These are phyloP conservation scores for Colletotrichum sp. DNA, from an alignment of 2,329 filamentous ascomycete genomes.

Conservation along the genomic window DNA sequence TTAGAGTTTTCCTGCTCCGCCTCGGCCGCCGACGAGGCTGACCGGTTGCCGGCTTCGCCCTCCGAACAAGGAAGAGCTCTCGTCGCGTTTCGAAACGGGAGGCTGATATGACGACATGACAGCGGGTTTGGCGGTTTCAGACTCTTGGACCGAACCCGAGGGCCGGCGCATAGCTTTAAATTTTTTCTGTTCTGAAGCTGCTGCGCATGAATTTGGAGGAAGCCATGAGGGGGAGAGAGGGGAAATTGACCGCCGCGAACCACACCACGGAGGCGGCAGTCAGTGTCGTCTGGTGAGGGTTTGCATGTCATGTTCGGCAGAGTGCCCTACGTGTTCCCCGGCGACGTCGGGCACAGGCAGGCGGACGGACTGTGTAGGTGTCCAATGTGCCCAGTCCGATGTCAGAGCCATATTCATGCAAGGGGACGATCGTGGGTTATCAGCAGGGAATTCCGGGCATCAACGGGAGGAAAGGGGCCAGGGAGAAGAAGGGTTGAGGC, in stretches of 20 bases:
- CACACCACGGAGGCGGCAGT: neutral
- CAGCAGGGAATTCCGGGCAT: conserved; percentile 1
- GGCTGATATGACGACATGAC: conserved; percentile 5
- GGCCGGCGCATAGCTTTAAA: neutral
- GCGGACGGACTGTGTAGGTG: neutral
- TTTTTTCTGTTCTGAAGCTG: neutral
- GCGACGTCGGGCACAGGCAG: neutral
- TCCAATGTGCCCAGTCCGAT: conserved; percentile 2
- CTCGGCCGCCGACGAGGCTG: conserved; percentile 3
- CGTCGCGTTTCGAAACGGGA: conserved; percentile 10
- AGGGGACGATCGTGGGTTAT: conserved; percentile 8
- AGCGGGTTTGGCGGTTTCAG: neutral
- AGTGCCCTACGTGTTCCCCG: neutral
- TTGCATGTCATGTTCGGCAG: conserved; percentile 4
- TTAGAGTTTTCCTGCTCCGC: neutral
- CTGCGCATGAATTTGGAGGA: neutral
- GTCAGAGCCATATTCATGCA: conserved; percentile 13
- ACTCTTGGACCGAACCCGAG: neutral
- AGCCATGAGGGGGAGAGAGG: neutral
- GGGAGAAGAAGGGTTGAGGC: neutral
- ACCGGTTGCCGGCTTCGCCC: neutral
- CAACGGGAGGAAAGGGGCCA: neutral
- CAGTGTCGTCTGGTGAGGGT: neutral
- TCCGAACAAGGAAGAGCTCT: neutral
- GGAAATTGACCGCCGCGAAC: neutral